These are phyloP conservation scores for Mycena pura DNA, from an alignment of 768 basidiomycete species.

Conservation along the genomic window DNA sequence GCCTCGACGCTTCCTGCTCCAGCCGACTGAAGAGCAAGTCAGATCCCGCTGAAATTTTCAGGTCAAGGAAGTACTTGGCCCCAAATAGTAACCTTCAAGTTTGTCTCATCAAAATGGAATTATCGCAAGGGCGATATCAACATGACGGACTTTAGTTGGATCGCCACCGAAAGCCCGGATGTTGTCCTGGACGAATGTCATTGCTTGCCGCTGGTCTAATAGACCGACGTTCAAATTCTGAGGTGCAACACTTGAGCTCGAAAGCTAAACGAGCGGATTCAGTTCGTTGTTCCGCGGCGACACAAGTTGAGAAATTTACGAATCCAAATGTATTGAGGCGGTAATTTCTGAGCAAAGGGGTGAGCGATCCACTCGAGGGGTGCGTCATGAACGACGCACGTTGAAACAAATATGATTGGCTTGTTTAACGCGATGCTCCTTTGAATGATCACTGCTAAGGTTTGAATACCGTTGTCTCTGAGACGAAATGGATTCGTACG, in stretches of 20 bases:
- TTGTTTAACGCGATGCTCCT: constrained; percentile 53
- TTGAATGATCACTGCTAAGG: constrained; percentile 50
- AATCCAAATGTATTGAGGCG: constrained; percentile 66
- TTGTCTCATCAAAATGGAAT: background rate
- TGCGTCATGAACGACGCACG: constrained; percentile 36
- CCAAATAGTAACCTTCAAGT: constrained; percentile 58
- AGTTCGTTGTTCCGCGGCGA: background rate
- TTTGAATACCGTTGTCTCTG: background rate
- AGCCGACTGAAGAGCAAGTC: constrained; percentile 47
- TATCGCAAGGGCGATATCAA: no score
- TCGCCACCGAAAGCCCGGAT: constrained; percentile 72
- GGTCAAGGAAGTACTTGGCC: constrained; percentile 46
- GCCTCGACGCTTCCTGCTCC: constrained; percentile 58
- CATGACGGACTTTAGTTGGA: constrained; percentile 54
- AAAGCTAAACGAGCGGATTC: constrained; percentile 39
- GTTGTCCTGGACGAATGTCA: constrained; percentile 68
- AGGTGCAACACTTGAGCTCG: constrained; percentile 51
- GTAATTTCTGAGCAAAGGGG: constrained; percentile 50
- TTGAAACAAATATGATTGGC: constrained; percentile 64
- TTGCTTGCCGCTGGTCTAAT: constrained; percentile 62
- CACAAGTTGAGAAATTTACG: constrained; percentile 37
- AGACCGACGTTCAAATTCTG: constrained; percentile 66
- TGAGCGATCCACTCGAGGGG: background rate
- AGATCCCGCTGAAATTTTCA: background rate
- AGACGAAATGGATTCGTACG: no score